Evolutionary conservation across 768 basidiomycete genomes (phyloP), one percentile per base, ranked within the genome.

Genomic region (Butyriboletus loyo): DNA sequence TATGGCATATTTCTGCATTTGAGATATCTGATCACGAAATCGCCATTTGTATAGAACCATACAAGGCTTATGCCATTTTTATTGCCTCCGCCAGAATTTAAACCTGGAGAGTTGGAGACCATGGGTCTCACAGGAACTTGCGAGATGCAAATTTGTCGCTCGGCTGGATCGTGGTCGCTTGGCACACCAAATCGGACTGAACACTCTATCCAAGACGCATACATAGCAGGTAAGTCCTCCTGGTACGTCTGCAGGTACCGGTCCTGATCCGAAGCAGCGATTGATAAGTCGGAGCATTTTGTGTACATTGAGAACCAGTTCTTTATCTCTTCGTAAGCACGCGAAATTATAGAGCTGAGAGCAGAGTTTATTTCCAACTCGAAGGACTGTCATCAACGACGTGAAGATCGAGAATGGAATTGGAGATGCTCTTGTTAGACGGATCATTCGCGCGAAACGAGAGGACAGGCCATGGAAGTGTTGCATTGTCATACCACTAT

Each of bases 231-330:
- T 89, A 52, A 17, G 73, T 22, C 25, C 28, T 35, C 14, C 3
- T 10, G 25, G 13, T 46, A 0, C 21, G 44, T 37, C 27, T 34
- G 10, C 28, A 10, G 7, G 6, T 13, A 19, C 14, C 0, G 13
- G 14, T 21, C 6, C 50, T 65, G 17, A 65, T 13, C 15, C 4
- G 14, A 50, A 47, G 45, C 56, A 94, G 92, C 92, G 10, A 97
- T 97, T 49, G 86, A 95, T 64, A 75, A 89, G 63, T 95, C 93
- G 24, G 93, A 98, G 60, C 93, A 97, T 65, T 99, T 98, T 65
- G 90, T 99, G 31, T 99, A 99, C 73, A 97, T 99, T 57, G 96
- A 98, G 67, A 93, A 94, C 59, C 91, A 93, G 66, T 93, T 92
- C 64, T 92, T 93, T 69, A 89, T 93, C 57, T 86, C 89, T 1